Percentiles rank a stretch among this genome's conserved stretches.
Evolutionary conservation across 1,284 basidiomycete genomes (phyloP).

Genomic region (Apiotrichum laibachii): DNA sequence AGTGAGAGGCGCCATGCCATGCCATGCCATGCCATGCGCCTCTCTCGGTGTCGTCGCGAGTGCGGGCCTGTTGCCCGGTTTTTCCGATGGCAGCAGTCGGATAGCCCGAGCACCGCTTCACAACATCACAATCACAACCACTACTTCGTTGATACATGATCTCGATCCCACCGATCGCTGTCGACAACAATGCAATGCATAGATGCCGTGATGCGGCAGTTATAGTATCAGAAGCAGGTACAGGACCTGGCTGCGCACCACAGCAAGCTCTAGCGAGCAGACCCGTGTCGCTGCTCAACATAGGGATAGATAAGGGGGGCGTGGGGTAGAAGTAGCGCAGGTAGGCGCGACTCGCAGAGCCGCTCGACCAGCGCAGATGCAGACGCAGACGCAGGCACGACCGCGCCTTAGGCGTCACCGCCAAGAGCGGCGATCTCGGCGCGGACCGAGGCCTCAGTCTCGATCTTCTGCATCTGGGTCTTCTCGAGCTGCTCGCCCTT

Average conservation of each 20-base stretch:
- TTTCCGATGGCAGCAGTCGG: not conserved
- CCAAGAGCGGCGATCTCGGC: slow-evolving; percentile 66
- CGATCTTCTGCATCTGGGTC: slow-evolving; percentile 94
- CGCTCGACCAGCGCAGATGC: too few species aligned
- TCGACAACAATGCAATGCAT: slow-evolving; percentile 28
- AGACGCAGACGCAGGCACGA: not conserved
- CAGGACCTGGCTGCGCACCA: not conserved
- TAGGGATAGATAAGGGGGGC: not conserved
- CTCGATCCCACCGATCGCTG: not conserved
- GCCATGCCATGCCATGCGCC: not conserved
- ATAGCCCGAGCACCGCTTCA: not conserved
- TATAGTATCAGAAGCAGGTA: not conserved
- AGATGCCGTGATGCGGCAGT: slow-evolving; percentile 12
- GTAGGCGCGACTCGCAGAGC: too few species aligned
- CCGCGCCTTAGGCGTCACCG: slow-evolving; percentile 21
- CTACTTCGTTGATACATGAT: not conserved
- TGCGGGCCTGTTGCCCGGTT: not conserved
- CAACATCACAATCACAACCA: too few species aligned
- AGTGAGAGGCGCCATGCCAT: not conserved
- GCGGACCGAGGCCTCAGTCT: slow-evolving; percentile 75
- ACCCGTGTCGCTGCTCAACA: not conserved
- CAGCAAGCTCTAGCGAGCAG: slow-evolving; percentile 1
- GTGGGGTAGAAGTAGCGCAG: not conserved
- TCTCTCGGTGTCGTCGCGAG: not conserved
- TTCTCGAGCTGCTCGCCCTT: slow-evolving; percentile 85